A percentile compares a stretch with the other conserved stretches of the same genome.
phyloP scores from a whole-genome alignment of 306 rosid genomes.

The Quercus agrifolia region DNA sequence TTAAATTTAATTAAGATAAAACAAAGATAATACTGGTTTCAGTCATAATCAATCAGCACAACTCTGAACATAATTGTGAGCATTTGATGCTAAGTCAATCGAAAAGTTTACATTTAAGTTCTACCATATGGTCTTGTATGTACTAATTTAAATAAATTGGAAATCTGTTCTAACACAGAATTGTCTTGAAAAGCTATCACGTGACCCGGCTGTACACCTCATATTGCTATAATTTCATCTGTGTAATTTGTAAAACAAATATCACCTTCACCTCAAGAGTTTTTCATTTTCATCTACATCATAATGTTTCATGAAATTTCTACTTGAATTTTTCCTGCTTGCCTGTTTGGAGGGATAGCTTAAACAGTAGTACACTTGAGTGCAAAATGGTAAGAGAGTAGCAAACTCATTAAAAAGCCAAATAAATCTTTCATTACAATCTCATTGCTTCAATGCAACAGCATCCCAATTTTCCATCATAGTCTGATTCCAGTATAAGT shows the following conservation, averaged over 20 bases:
- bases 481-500: neutral
- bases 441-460: too few species aligned
- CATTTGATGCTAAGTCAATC: slow-evolving; percentile 4
- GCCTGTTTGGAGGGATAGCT: neutral
- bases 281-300: neutral
- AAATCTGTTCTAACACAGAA: neutral
- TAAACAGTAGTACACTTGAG: neutral
- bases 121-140: neutral
- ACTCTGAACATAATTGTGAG: neutral
- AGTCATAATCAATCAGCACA: neutral
- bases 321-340: neutral
- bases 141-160: neutral
- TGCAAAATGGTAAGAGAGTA: neutral
- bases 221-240: neutral
- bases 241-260: neutral
- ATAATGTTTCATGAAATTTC: neutral
- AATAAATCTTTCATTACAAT: neutral
- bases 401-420: neutral
- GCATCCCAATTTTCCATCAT: neutral
- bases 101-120: slow-evolving; percentile 2
- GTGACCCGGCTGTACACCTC: neutral
- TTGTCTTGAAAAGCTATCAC: neutral
- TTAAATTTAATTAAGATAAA: neutral
- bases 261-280: neutral
- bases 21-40: slow-evolving; percentile 6